phyloP scores from a whole-genome alignment of 208 protist species.

The Trypanosoma mega region DNA sequence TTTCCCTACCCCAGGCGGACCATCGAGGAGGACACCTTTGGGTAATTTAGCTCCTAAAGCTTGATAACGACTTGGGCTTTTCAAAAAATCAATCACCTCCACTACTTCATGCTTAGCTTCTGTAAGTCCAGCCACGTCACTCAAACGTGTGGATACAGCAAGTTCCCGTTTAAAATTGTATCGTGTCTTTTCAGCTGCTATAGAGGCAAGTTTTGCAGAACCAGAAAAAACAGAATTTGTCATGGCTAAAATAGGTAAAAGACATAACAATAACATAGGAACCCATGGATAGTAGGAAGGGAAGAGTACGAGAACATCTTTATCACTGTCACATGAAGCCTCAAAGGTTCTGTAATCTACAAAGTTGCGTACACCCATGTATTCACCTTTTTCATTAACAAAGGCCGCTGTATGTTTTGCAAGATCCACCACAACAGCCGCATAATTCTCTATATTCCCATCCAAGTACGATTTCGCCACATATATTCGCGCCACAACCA shows the following conservation, averaged over 20 bases:
- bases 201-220: slow-evolving; percentile 33
- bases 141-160: slow-evolving; percentile 60
- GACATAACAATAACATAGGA: slow-evolving; percentile 73
- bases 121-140: slow-evolving; percentile 79
- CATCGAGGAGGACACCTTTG: slow-evolving; percentile 95
- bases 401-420: slow-evolving; percentile 45
- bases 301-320: slow-evolving; percentile 58
- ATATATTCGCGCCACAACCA: slow-evolving; percentile 40
- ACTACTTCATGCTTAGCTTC: slow-evolving; percentile 87
- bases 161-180: slow-evolving; percentile 77
- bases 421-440: slow-evolving; percentile 52
- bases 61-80: slow-evolving; percentile 92
- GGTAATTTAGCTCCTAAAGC: slow-evolving; percentile 93
- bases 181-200: slow-evolving; percentile 47
- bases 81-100: slow-evolving; percentile 96
- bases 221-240: slow-evolving; percentile 51
- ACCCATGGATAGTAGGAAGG: slow-evolving; percentile 73
- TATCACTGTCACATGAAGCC: slow-evolving; percentile 48
- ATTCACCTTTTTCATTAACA: slow-evolving; percentile 49
- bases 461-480: slow-evolving; percentile 31
- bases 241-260: slow-evolving; percentile 56
- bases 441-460: slow-evolving; percentile 51
- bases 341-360: slow-evolving; percentile 72
- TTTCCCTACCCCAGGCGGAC: slow-evolving; percentile 97
- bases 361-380: slow-evolving; percentile 62